Evolutionary conservation across 768 basidiomycete species (phyloP).

Genomic region (Pleurotus citrinopileatus): DNA sequence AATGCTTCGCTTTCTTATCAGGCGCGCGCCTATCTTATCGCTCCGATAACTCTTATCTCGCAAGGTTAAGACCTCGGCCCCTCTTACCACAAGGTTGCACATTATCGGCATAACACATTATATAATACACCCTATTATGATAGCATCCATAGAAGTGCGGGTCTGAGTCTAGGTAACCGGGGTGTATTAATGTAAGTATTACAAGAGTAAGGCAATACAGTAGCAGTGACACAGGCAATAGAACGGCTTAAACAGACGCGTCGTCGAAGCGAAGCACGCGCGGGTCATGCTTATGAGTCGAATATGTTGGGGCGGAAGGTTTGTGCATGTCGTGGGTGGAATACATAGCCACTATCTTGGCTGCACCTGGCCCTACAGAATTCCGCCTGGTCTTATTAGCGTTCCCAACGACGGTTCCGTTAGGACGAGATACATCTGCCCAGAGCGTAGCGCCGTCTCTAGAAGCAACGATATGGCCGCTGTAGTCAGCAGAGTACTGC

Average conservation of each 20-base stretch:
- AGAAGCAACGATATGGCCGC: not conserved
- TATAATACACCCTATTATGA: no score
- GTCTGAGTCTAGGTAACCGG: no score
- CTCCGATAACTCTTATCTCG: no score
- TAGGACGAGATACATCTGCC: constrained; percentile 3
- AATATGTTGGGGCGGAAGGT: not conserved
- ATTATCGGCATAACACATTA: no score
- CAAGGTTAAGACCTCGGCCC: no score
- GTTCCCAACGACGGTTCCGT: not conserved
- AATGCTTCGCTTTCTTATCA: no score
- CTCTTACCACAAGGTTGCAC: no score
- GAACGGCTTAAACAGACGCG: not conserved
- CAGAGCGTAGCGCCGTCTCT: not conserved
- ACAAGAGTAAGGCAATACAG: no score
- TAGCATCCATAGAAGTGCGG: no score
- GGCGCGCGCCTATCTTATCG: no score
- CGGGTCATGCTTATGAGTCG: not conserved
- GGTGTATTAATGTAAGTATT: no score
- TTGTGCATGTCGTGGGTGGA: not conserved
- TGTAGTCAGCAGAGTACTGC: not conserved
- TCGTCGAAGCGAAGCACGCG: not conserved
- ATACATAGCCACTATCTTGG: not conserved
- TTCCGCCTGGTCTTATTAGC: not conserved
- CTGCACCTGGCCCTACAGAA: not conserved
- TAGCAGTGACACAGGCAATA: no score